Conservation (phyloP, 495 filamentous ascomycete species). For the Penicillium waksmanii region DNA sequence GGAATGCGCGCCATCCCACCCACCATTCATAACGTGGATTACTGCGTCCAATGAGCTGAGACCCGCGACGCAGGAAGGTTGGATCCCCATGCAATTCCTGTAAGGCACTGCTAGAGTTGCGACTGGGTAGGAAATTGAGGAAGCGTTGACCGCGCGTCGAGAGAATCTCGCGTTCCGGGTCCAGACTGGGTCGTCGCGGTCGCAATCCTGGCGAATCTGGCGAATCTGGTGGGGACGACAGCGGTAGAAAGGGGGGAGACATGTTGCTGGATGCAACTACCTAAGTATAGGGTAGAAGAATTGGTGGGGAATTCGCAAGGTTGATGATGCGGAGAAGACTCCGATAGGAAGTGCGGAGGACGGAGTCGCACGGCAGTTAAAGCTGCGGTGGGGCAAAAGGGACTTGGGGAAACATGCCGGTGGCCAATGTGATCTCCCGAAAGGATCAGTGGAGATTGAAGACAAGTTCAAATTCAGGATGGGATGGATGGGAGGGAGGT, state of each 20-base stretch:
- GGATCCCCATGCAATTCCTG: conserved; percentile 28
- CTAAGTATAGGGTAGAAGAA: too few species aligned
- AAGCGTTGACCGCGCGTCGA: conserved; percentile 44
- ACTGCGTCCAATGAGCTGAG: conserved; percentile 40
- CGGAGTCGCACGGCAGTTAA: too few species aligned
- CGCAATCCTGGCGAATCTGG: conserved; percentile 22
- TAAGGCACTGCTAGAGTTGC: conserved; percentile 27
- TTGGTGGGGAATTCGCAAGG: too few species aligned
- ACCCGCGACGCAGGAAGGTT: conserved; percentile 23
- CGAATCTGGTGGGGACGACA: conserved; percentile 8
- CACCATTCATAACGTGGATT: conserved; percentile 45
- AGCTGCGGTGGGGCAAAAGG: too few species aligned
- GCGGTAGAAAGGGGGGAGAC: neutral
- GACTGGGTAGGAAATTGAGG: conserved; percentile 32
- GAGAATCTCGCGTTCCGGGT: conserved; percentile 38
- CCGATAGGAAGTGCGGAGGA: too few species aligned
- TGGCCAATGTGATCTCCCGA: neutral
- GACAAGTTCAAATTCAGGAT: too few species aligned
- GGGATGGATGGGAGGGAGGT: too few species aligned
- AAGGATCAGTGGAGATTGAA: too few species aligned
- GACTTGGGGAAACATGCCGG: neutral
- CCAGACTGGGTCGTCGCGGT: conserved; percentile 37
- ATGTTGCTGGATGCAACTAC: neutral
- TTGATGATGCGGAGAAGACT: too few species aligned
- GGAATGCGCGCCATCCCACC: neutral